Base-by-base conservation (phyloP, 495 filamentous ascomycete genomes). In the Hypoxylon cercidicola region DNA sequence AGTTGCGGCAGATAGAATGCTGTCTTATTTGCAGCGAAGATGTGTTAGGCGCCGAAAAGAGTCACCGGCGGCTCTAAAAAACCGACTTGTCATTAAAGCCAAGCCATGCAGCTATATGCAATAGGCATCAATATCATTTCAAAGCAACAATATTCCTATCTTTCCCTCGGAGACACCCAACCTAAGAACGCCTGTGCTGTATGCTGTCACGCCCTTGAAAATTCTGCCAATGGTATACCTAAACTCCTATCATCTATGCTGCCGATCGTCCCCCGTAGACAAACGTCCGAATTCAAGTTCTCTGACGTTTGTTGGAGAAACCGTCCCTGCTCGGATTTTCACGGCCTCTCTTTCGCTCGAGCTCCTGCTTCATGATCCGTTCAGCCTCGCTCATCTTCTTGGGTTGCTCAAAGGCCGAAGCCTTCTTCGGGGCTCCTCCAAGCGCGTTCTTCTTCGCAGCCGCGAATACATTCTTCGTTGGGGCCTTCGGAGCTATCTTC, bases 311-410 rank as follows among this genome's bases (percentile, higher is more conserved):
- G 55, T 68, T 71, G 3, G 75, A 71, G 2, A 70, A 74, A 5
- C 77, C 60, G 18, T 62, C 72, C 60, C 69, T 73, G 8, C 75
- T 76, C 21, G 69, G 70, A 4, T 52, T 50, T 35, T 82, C 86
- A 20, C 85, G 79, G 12, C 72, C 67, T 43, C 88, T 82, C 73
- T 93, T 94, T 34, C 84, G 80, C 67, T 94, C 89, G 70, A 90
- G 82, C 66, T 94, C 92, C 61, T 91, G 89, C 73, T 88, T 90
- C 92, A 96, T 96, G 59, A 95, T 95, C 56, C 92, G 81, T 63
- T 96, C 92, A n/a, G 89, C 90, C 74, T 95, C 90, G 62, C 89
- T 91, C 84, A 95, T 92, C 79, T 90, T 92, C 62, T 90, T 91
- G 2, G 85, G 84, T 41, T 80, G 82, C 49, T 87, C 81, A n/a